phyloP scores from a whole-genome alignment of 2,329 filamentous ascomycete species.

The Akanthomyces muscarius region DNA sequence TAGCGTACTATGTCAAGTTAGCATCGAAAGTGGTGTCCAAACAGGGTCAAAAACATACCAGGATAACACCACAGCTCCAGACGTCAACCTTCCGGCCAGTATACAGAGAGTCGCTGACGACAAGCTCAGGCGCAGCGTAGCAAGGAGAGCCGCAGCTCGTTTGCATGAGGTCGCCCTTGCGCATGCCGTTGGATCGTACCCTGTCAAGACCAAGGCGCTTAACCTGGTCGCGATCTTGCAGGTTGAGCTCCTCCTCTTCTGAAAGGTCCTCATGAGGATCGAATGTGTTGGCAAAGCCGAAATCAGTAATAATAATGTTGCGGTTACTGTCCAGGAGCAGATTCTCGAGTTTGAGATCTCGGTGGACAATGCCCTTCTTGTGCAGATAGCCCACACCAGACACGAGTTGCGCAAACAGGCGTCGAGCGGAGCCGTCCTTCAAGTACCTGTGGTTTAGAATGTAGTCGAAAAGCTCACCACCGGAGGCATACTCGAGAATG shows the following conservation, averaged over 20 bases:
- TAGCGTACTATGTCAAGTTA: slow-evolving; percentile 69
- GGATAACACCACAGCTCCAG: slow-evolving; percentile 97
- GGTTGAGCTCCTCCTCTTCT: slow-evolving; percentile 84
- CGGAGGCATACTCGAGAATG: slow-evolving; percentile 96
- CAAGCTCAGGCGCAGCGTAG: slow-evolving; percentile 93
- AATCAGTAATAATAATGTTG: slow-evolving; percentile 99
- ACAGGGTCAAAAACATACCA: slow-evolving; percentile 61
- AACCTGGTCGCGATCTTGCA: slow-evolving; percentile 83
- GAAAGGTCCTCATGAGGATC: slow-evolving; percentile 81
- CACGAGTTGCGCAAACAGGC: slow-evolving; percentile 90
- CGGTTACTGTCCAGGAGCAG: slow-evolving; percentile 89
- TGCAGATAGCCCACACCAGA: slow-evolving; percentile 96
- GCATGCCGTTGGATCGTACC: slow-evolving; percentile 66
- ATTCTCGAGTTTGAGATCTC: slow-evolving; percentile 95
- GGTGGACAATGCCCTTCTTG: slow-evolving; percentile 97
- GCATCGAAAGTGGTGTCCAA: background rate
- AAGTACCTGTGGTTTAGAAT: slow-evolving; percentile 95
- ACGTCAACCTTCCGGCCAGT: slow-evolving; percentile 97
- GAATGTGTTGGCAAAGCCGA: slow-evolving; percentile 98
- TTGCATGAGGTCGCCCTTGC: slow-evolving; percentile 95
- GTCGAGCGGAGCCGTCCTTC: slow-evolving; percentile 85
- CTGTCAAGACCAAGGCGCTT: slow-evolving; percentile 83
- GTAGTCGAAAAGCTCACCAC: slow-evolving; percentile 96
- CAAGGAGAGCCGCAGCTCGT: slow-evolving; percentile 98
- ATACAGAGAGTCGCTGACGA: slow-evolving; percentile 95